Evolutionary conservation across 1,139 yeast species (phyloP), one percentile per base, ranked within the genome.

Genomic region (Saccharomyces pastorianus): DNA sequence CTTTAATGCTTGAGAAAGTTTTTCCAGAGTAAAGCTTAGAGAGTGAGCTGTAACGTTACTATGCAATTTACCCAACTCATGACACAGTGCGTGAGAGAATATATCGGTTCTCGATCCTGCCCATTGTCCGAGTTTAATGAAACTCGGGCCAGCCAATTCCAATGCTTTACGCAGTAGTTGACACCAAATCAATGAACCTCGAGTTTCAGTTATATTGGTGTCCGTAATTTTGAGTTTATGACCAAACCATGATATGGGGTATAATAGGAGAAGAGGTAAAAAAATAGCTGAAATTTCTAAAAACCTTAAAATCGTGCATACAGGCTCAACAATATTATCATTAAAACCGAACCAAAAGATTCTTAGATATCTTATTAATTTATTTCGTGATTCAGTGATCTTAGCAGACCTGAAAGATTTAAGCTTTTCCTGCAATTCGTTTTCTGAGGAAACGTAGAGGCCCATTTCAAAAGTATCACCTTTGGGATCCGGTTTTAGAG

Each of bases 41-140:
- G 87, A 74, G 71, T 93, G 99, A 4, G 88, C 79, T 56, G 79
- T 81, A 13, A 93, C 91, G 66, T 88, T 83, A 13, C 96, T 88
- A 68, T 93, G 99, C 54, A 93, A 73, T 41, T 80, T 73, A 2
- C 89, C 81, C 64, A 93, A 73, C 65, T 88, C 93, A 26, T 80
- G 80, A 69, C 99, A 93, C 71, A 93, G 72, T 50, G 80, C 88
- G 52, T 74, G 75, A 2, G 96, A 86, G 71, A 93, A 91, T 46
- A 93, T 87, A 70, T 93, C 99, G 0, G 96, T 88, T 71, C 99
- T 80, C n/a, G 96, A 87, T 2, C 98, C 98, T 0, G 99, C 99
- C 99, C 99, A 93, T 74, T 95, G 99, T 3, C 98, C 99, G 59
- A 93, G 77, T 70, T 93, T 93, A 58, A 93, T 88, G 70, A 93